phyloP scores from a whole-genome alignment of 78 protist genomes.

The Tieghemostelium lacteum region DNA sequence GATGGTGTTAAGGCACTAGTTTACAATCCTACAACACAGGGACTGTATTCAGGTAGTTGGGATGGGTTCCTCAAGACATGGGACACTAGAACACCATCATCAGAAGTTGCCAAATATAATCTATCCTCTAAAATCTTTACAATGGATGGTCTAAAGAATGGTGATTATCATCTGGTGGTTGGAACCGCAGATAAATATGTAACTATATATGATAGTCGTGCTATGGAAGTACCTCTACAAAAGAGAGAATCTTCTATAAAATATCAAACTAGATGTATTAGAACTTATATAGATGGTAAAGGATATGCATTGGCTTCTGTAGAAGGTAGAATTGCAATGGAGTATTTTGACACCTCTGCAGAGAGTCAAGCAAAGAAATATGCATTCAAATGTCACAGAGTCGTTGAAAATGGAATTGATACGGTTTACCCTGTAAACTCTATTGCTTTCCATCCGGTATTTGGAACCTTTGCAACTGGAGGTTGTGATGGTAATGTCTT shows the following conservation, averaged over 20 bases:
- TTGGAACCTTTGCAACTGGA: constrained; percentile 97
- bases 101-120: neutral
- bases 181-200: constrained; percentile 86
- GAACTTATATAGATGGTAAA: constrained; percentile 67
- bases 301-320: constrained; percentile 92
- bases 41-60: constrained; percentile 90
- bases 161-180: constrained; percentile 54
- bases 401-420: constrained; percentile 61
- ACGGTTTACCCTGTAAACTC: constrained; percentile 95
- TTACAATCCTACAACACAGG: constrained; percentile 1
- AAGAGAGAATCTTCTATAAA: constrained; percentile 88
- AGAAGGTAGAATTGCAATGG: constrained; percentile 96
- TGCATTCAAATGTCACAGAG: constrained; percentile 97
- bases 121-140: constrained; percentile 58
- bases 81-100: constrained; percentile 82
- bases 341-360: constrained; percentile 85
- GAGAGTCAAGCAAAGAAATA: constrained; percentile 82
- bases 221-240: constrained; percentile 82
- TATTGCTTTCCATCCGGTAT: constrained; percentile 93
- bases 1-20: constrained; percentile 48
- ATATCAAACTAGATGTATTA: constrained; percentile 90
- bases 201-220: constrained; percentile 80
- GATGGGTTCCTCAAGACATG: constrained; percentile 88
- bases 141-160: constrained; percentile 6
- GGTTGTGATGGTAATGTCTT: constrained; percentile 95